Conservation (phyloP, 768 basidiomycete species). For the Flagelloscypha sp. region DNA sequence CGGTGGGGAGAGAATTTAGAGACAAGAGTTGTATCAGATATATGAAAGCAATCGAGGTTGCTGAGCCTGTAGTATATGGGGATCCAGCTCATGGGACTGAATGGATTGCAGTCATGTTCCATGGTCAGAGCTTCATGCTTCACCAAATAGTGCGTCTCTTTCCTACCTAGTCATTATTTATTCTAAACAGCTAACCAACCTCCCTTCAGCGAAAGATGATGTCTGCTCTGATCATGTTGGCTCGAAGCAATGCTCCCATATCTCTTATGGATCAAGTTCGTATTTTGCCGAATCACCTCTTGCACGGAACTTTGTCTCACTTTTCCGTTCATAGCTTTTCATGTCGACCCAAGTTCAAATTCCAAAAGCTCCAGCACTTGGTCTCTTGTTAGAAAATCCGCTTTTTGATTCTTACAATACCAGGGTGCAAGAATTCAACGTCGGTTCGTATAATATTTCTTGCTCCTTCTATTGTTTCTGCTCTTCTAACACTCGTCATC, state of each 20-base stretch:
- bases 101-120: conserved; percentile 89
- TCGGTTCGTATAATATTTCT: too few species aligned
- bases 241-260: conserved; percentile 68
- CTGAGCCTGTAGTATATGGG: conserved; percentile 83
- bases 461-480: too few species aligned
- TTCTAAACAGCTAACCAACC: conserved; percentile 5
- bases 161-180: not conserved
- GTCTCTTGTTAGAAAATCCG: conserved; percentile 83
- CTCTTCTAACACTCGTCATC: too few species aligned
- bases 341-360: conserved; percentile 70
- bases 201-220: conserved; percentile 90
- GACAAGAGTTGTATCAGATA: conserved; percentile 79
- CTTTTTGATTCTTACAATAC: conserved; percentile 74
- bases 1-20: conserved; percentile 75
- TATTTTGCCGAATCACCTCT: not conserved
- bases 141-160: conserved; percentile 68
- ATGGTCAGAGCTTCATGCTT: conserved; percentile 98
- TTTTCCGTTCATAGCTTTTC: conserved; percentile 47
- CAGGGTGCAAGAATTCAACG: conserved; percentile 39
- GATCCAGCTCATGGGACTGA: too few species aligned
- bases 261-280: conserved; percentile 66
- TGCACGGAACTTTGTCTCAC: not conserved
- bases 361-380: conserved; percentile 94
- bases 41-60: conserved; percentile 84
- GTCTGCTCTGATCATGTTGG: conserved; percentile 68